Percentiles rank a stretch among this genome's conserved stretches.
These are phyloP conservation scores for Rubroshorea leprosula DNA, from an alignment of 345 rosid genomes.

Conservation along the genomic window DNA sequence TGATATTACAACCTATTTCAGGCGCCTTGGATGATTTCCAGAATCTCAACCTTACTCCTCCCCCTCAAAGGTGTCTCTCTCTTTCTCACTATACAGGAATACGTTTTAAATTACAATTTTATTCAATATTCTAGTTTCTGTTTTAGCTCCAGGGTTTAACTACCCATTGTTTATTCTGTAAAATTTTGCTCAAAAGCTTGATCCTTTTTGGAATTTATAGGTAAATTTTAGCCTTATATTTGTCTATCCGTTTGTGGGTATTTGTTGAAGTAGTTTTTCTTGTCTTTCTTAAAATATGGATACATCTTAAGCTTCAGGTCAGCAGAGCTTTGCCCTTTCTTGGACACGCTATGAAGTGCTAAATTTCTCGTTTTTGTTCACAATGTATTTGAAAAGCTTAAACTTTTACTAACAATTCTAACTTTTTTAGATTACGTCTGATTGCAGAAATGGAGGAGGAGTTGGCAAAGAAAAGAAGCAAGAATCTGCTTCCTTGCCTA, in stretches of 20 bases:
- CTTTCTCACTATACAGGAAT: background rate
- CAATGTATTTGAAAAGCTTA: background rate
- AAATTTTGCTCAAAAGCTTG: background rate
- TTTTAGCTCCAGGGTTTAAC: slow-evolving; percentile 4
- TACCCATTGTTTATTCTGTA: background rate
- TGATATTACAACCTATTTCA: slow-evolving; percentile 25
- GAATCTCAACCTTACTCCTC: slow-evolving; percentile 59
- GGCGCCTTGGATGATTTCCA: slow-evolving; percentile 99
- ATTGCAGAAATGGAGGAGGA: slow-evolving; percentile 38
- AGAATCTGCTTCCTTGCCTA: slow-evolving; percentile 39
- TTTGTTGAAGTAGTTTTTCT: background rate
- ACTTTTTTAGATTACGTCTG: slow-evolving; percentile 8
- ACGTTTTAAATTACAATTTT: background rate
- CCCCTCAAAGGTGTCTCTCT: slow-evolving; percentile 41
- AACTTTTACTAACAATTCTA: background rate
- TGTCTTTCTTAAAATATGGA: too few species aligned
- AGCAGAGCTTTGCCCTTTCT: slow-evolving; percentile 1
- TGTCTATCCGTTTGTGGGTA: background rate
- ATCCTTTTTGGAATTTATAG: background rate
- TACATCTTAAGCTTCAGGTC: too few species aligned
- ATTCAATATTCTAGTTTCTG: background rate
- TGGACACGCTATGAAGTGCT: background rate
- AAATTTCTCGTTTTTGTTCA: background rate
- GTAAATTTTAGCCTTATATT: background rate
- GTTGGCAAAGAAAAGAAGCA: slow-evolving; percentile 32